Evolutionary conservation across 345 rosid genomes (phyloP).

Genomic region (Raphanus raphanistrum): DNA sequence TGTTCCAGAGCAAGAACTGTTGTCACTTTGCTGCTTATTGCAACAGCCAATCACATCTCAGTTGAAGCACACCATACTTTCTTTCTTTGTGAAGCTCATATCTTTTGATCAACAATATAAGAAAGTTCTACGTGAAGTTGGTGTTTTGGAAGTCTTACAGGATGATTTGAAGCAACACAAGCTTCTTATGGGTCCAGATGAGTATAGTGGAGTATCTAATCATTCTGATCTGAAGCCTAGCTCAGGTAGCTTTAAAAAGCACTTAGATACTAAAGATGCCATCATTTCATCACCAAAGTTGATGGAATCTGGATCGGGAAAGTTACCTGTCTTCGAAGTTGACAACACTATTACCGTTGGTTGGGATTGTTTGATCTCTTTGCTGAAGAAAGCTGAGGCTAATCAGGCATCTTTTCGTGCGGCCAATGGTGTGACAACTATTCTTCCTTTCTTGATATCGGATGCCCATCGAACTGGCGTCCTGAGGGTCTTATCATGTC

Average conservation of each 20-base stretch:
- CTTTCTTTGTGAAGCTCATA: constrained; percentile 91
- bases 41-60: constrained; percentile 94
- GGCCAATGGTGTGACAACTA: constrained; percentile 74
- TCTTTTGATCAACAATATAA: constrained; percentile 99
- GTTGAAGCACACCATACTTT: constrained; percentile 85
- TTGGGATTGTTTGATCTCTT: constrained; percentile 95
- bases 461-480: constrained; percentile 84
- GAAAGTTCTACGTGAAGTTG: constrained; percentile 97
- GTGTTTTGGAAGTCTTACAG: constrained; percentile 87
- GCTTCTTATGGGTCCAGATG: constrained; percentile 75
- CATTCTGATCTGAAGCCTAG: constrained; percentile 67
- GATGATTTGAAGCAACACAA: constrained; percentile 97
- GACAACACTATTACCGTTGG: constrained; percentile 76
- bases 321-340: constrained; percentile 80
- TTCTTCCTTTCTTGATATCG: constrained; percentile 90
- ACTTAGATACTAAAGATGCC: constrained; percentile 74
- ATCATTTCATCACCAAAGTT: constrained; percentile 92
- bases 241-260: constrained; percentile 82
- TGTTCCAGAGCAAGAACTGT: constrained; percentile 97
- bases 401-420: constrained; percentile 86
- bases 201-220: constrained; percentile 42
- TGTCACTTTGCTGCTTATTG: constrained; percentile 95
- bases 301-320: constrained; percentile 78
- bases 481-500: constrained; percentile 85
- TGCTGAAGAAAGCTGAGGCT: constrained; percentile 92